Evolutionary conservation across 371 early-diverging fungal species (phyloP).

Genomic region (Mucor indicus): DNA sequence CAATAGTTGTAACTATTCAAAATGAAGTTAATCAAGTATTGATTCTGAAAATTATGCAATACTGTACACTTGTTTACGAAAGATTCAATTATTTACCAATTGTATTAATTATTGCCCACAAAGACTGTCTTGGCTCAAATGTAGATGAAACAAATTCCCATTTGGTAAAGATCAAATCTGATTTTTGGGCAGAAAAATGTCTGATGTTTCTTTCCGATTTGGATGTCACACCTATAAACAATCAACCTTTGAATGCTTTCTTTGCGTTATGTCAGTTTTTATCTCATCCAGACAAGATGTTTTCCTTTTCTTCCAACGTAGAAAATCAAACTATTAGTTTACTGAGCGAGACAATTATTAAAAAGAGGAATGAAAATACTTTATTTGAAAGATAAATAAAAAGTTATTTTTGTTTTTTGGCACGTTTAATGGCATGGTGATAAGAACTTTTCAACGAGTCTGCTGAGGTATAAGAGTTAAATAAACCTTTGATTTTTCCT

Average conservation of each 20-base stretch:
- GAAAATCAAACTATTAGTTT: slow-evolving; percentile 17
- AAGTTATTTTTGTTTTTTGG: slow-evolving; percentile 10
- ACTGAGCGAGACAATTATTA: slow-evolving; percentile 3
- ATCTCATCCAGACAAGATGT: slow-evolving; percentile 14
- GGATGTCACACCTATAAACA: slow-evolving; percentile 14
- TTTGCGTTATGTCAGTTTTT: slow-evolving; percentile 18
- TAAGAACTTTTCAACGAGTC: background rate
- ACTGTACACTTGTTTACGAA: slow-evolving; percentile 15
- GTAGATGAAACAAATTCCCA: slow-evolving; percentile 15
- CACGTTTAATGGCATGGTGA: background rate
- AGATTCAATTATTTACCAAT: slow-evolving; percentile 15
- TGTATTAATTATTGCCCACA: slow-evolving; percentile 16
- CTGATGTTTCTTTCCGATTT: slow-evolving; percentile 18
- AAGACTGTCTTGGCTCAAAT: slow-evolving; percentile 18
- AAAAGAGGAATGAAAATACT: slow-evolving; percentile 9
- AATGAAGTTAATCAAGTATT: slow-evolving; percentile 15
- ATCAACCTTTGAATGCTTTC: slow-evolving; percentile 15
- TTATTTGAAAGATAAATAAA: slow-evolving; percentile 11
- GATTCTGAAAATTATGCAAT: slow-evolving; percentile 13
- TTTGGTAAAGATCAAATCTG: slow-evolving; percentile 18
- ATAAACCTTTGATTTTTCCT: slow-evolving; percentile 1
- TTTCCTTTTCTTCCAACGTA: slow-evolving; percentile 10
- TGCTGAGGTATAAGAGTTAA: slow-evolving; percentile 1
- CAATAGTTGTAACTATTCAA: slow-evolving; percentile 17
- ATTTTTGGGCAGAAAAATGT: slow-evolving; percentile 23